Evolutionary conservation across 768 basidiomycete genomes (phyloP).

Genomic region (Psilocybe subaeruginosa): DNA sequence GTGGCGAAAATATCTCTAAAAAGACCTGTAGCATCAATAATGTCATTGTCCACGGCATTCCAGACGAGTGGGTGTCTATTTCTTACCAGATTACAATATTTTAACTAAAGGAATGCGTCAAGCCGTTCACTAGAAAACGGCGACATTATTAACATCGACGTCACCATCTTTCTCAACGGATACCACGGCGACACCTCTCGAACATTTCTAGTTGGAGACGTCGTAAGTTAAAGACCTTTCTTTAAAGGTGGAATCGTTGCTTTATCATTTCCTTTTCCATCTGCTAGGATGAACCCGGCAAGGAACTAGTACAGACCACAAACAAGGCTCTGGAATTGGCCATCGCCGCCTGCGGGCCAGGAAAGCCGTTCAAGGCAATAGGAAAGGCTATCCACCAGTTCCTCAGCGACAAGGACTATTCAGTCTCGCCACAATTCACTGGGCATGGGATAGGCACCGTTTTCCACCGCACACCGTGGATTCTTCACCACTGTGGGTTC

Average conservation of each 20-base stretch:
- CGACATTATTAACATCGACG: slow-evolving; percentile 88
- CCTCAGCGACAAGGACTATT: slow-evolving; percentile 46
- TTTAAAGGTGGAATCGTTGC: not conserved
- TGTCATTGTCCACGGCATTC: slow-evolving; percentile 85
- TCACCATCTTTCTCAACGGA: slow-evolving; percentile 82
- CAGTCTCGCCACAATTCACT: slow-evolving; percentile 70
- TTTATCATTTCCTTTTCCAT: not conserved
- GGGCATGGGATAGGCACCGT: slow-evolving; percentile 87
- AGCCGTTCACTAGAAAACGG: slow-evolving; percentile 82
- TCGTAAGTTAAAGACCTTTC: slow-evolving; percentile 45
- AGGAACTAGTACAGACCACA: slow-evolving; percentile 65
- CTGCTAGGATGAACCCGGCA: slow-evolving; percentile 67
- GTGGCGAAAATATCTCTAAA: slow-evolving; percentile 33
- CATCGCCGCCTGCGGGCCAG: slow-evolving; percentile 77
- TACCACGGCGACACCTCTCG: slow-evolving; percentile 91
- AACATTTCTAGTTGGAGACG: slow-evolving; percentile 81
- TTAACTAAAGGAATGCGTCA: not conserved
- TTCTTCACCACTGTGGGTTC: slow-evolving; percentile 71
- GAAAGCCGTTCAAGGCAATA: slow-evolving; percentile 67
- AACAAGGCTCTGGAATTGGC: slow-evolving; percentile 68
- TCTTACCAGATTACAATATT: not conserved
- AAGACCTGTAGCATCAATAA: slow-evolving; percentile 80
- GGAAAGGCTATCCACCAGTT: slow-evolving; percentile 69
- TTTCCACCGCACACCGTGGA: slow-evolving; percentile 86
- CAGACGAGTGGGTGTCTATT: slow-evolving; percentile 68